Percentiles rank a stretch among this genome's conserved stretches.
These are phyloP conservation scores for Paxillus ammoniavirescens DNA, from an alignment of 768 basidiomycete genomes.

Conservation along the genomic window DNA sequence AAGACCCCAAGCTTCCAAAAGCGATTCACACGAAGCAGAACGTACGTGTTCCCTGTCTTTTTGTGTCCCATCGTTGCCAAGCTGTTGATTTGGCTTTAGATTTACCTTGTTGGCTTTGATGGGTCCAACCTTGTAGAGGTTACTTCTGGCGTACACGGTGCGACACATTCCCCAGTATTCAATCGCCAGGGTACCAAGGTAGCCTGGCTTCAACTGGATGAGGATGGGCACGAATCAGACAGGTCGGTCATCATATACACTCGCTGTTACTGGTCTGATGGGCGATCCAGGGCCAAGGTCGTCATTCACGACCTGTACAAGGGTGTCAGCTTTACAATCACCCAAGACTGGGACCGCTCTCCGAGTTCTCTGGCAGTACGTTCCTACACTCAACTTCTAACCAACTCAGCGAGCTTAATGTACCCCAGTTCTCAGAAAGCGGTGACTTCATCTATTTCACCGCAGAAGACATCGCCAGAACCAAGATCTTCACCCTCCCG, in stretches of 20 bases:
- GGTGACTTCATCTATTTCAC: constrained; percentile 69
- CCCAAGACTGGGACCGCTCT: constrained; percentile 85
- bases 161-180: constrained; percentile 72
- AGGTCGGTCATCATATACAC: constrained; percentile 38
- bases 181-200: constrained; percentile 64
- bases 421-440: constrained; percentile 66
- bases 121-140: constrained; percentile 60
- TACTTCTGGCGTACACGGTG: constrained; percentile 84
- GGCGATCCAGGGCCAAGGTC: constrained; percentile 57
- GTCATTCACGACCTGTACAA: constrained; percentile 74
- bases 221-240: constrained; percentile 91
- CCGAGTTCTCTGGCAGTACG: constrained; percentile 33
- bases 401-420: not conserved
- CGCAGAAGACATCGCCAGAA: constrained; percentile 74
- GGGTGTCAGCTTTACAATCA: constrained; percentile 68
- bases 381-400: not conserved
- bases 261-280: not conserved
- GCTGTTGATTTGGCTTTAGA: constrained; percentile 37
- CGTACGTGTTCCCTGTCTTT: constrained; percentile 35
- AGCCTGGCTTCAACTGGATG: constrained; percentile 84
- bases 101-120: constrained; percentile 66
- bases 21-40: constrained; percentile 92
- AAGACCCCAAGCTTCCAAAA: constrained; percentile 72
- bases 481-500: constrained; percentile 71
- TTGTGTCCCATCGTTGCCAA: not conserved